These are phyloP conservation scores for Tolypocladium ovalisporum DNA, from an alignment of 2,329 filamentous ascomycete species.

Conservation along the genomic window DNA sequence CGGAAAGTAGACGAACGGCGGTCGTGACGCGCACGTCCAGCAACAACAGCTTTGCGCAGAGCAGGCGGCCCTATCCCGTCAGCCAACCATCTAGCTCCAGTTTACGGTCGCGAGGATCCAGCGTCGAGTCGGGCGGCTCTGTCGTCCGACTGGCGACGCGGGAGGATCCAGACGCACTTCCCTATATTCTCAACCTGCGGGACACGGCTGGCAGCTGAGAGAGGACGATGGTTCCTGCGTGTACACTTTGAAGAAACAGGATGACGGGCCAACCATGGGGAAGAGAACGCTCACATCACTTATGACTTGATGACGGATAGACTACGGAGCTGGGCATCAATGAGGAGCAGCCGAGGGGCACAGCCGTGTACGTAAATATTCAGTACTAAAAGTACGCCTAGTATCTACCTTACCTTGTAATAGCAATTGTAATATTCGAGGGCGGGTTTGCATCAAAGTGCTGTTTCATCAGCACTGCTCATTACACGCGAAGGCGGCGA, in stretches of 20 bases:
- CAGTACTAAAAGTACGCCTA: not conserved
- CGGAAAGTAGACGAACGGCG: conserved; percentile 29
- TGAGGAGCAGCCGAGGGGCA: not conserved
- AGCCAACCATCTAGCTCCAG: conserved; percentile 28
- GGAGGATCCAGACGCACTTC: conserved; percentile 19
- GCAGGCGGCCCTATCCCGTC: conserved; percentile 26
- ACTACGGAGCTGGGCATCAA: not conserved
- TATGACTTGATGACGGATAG: not conserved
- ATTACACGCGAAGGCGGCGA: not conserved
- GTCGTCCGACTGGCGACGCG: conserved; percentile 37
- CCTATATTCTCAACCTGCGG: conserved; percentile 25
- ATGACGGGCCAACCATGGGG: not conserved
- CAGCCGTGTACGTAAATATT: not conserved
- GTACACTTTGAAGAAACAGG: not conserved
- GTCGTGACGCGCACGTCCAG: conserved; percentile 25
- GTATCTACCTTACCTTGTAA: not conserved
- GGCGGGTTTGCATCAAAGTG: not conserved
- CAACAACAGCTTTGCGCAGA: conserved; percentile 30
- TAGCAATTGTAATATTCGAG: not conserved
- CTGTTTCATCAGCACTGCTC: not conserved
- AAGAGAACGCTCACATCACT: not conserved
- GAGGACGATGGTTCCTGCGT: not conserved
- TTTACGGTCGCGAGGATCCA: conserved; percentile 24
- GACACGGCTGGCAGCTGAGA: conserved; percentile 17
- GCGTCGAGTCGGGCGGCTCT: conserved; percentile 25